phyloP scores from a whole-genome alignment of 257 asterid species.

The Mitragyna speciosa region DNA sequence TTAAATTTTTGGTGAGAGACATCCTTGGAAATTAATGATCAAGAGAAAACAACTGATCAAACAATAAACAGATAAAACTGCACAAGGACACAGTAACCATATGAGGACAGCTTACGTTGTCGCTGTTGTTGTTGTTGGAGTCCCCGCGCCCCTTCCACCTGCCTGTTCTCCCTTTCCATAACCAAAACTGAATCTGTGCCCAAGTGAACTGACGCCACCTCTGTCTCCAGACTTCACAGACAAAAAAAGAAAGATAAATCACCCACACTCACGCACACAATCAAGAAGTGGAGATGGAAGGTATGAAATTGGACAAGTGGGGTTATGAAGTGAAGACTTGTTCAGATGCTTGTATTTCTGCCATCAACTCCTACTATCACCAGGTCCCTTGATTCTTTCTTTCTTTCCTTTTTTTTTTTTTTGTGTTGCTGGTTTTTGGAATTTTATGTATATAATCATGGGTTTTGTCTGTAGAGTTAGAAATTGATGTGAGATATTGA shows the following conservation, averaged over 20 bases:
- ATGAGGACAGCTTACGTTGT: not conserved
- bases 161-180: not conserved
- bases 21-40: no score
- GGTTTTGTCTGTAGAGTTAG: not conserved
- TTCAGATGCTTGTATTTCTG: slow-evolving; percentile 70
- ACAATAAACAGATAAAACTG: not conserved
- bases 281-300: slow-evolving; percentile 29
- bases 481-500: not conserved
- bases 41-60: not conserved
- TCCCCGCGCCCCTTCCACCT: slow-evolving; percentile 5
- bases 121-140: not conserved
- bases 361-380: slow-evolving; percentile 76
- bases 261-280: not conserved
- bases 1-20: no score
- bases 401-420: not conserved
- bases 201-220: not conserved
- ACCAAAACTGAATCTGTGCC: not conserved
- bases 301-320: slow-evolving; percentile 63
- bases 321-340: slow-evolving; percentile 72
- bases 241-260: not conserved
- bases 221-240: not conserved
- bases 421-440: no score
- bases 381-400: slow-evolving; percentile 44
- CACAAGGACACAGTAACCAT: not conserved
- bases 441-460: not conserved